phyloP scores from a whole-genome alignment of 805 yeast species.

The Candida yuanshanica region DNA sequence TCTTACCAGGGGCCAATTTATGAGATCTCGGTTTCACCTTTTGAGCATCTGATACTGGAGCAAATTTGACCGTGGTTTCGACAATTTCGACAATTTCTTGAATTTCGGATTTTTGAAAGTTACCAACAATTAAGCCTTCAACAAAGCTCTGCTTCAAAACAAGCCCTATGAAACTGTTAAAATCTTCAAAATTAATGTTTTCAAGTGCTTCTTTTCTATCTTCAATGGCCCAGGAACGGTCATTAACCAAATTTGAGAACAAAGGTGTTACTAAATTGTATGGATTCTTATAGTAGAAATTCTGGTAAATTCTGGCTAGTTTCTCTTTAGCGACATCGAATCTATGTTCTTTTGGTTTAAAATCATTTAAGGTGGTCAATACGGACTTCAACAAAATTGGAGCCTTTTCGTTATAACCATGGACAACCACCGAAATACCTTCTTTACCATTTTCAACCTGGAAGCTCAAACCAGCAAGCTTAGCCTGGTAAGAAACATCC shows the following conservation, averaged over 20 bases:
- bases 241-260: slow-evolving; percentile 62
- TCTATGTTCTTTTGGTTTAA: slow-evolving; percentile 47
- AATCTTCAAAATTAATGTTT: slow-evolving; percentile 41
- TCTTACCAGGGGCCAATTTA: slow-evolving; percentile 33
- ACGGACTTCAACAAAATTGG: slow-evolving; percentile 56
- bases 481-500: slow-evolving; percentile 78
- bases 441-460: slow-evolving; percentile 55
- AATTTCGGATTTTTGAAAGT: slow-evolving; percentile 52
- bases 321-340: slow-evolving; percentile 66
- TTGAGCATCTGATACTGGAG: slow-evolving; percentile 38
- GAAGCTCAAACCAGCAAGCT: slow-evolving; percentile 68
- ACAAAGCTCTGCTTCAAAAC: slow-evolving; percentile 55
- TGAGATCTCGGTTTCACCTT: slow-evolving; percentile 37
- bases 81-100: slow-evolving; percentile 40
- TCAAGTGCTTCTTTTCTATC: slow-evolving; percentile 50
- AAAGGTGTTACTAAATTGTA: slow-evolving; percentile 69
- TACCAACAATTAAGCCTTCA: slow-evolving; percentile 78
- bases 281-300: slow-evolving; percentile 69
- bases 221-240: slow-evolving; percentile 57
- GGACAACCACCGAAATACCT: slow-evolving; percentile 61
- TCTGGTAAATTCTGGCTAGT: slow-evolving; percentile 53
- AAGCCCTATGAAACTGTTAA: slow-evolving; percentile 45
- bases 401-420: slow-evolving; percentile 83
- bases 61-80: slow-evolving; percentile 30
- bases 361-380: slow-evolving; percentile 44